These are phyloP conservation scores for Lactuca sativa DNA, from an alignment of 129 eudicot genomes.

Conservation along the genomic window DNA sequence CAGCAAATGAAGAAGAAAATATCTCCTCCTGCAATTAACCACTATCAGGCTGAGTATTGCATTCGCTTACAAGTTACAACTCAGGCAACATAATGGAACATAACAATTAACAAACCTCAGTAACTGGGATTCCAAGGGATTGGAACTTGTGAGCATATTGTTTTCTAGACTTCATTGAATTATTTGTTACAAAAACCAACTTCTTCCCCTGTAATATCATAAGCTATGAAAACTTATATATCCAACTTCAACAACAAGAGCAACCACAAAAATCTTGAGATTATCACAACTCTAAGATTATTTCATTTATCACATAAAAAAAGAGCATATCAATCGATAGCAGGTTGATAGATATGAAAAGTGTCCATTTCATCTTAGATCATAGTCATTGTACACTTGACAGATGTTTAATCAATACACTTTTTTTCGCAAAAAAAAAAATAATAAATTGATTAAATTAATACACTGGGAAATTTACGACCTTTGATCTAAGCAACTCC, in stretches of 20 bases:
- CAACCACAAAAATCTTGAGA: background rate
- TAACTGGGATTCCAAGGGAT: slow-evolving; percentile 76
- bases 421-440: background rate
- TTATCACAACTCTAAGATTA: background rate
- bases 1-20: slow-evolving; percentile 84
- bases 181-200: slow-evolving; percentile 86
- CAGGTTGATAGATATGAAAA: too few species aligned
- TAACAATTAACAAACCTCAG: slow-evolving; percentile 49
- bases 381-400: background rate
- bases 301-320: background rate
- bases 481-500: slow-evolving; percentile 79
- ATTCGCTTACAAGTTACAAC: background rate
- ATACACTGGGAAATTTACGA: slow-evolving; percentile 2
- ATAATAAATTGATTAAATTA: too few species aligned
- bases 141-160: slow-evolving; percentile 69
- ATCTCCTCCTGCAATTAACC: slow-evolving; percentile 78
- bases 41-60: slow-evolving; percentile 10
- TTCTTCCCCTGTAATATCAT: slow-evolving; percentile 68
- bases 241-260: background rate
- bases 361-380: background rate
- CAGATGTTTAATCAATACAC: too few species aligned
- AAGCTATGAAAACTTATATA: background rate
- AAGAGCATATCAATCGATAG: too few species aligned
- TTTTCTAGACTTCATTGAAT: slow-evolving; percentile 73
- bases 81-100: background rate